phyloP scores from a whole-genome alignment of 2,329 filamentous ascomycete species.

The Bipolaris gigantea region DNA sequence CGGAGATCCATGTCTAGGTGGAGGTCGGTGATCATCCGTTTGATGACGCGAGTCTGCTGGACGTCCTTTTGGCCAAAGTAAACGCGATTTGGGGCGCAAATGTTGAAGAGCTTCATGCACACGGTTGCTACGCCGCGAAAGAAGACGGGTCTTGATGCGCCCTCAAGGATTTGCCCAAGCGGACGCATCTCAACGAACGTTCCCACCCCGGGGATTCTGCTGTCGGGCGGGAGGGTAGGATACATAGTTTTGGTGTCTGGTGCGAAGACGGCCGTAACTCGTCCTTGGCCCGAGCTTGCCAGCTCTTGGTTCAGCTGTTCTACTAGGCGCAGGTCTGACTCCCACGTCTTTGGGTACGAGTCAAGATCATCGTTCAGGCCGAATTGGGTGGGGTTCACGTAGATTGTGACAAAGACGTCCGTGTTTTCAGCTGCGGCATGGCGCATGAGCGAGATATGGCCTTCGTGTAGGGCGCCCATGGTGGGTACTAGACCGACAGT shows the following conservation, averaged over 20 bases:
- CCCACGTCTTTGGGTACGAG: slow-evolving; percentile 90
- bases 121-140: slow-evolving; percentile 96
- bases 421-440: slow-evolving; percentile 82
- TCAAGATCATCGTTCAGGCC: slow-evolving; percentile 83
- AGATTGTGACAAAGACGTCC: slow-evolving; percentile 87
- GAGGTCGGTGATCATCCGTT: slow-evolving; percentile 84
- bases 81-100: slow-evolving; percentile 73
- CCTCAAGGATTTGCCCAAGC: slow-evolving; percentile 78
- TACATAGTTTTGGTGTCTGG: slow-evolving; percentile 86
- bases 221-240: slow-evolving; percentile 72
- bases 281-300: slow-evolving; percentile 58
- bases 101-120: slow-evolving; percentile 91
- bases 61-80: slow-evolving; percentile 99
- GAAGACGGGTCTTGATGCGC: slow-evolving; percentile 84
- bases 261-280: slow-evolving; percentile 81
- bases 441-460: slow-evolving; percentile 83
- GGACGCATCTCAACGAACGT: slow-evolving; percentile 93
- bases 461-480: slow-evolving; percentile 95
- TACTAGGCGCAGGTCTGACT: slow-evolving; percentile 70
- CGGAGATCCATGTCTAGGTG: slow-evolving; percentile 74
- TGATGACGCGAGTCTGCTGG: slow-evolving; percentile 91
- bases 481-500: slow-evolving; percentile 89
- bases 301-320: slow-evolving; percentile 71
- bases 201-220: slow-evolving; percentile 74
- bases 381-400: slow-evolving; percentile 97